Base-by-base conservation (phyloP, 306 rosid species). In the Adenanthera pavonina region DNA sequence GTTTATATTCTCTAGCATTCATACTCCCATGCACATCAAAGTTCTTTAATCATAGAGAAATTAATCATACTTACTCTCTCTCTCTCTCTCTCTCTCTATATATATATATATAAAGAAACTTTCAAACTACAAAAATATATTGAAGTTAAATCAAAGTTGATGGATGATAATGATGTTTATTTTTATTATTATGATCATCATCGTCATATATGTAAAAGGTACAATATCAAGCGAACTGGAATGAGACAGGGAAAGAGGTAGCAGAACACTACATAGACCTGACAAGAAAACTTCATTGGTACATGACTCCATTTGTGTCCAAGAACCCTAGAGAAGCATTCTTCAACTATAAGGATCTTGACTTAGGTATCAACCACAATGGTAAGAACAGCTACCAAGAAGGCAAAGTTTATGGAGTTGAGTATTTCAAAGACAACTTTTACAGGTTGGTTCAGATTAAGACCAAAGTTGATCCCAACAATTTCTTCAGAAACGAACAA, bases 401-500 rank as follows among this genome's bases (percentile, higher is more conserved):
- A 77, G 97, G 90, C 0, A 78, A 78, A 20, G 74, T 69, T 62
- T 92, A 86, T 71, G 93, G 94, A 6, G 56, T 70, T 0, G 43
- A 80, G 48, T 90, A 90, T 49, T 92, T 89, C 76, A 43, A 61
- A 54, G 87, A 82, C 9, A 92, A 92, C 52, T 89, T 88, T 57
- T 30, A 88, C 33, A 88, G 87, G 76, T 85, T 92, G 87, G 94
- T 89, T 65, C 75, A 78, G 15, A 84, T 87, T 11, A 91, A 91
- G 86, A 88, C 87, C 5, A 79, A 44, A 80, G 90, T 91, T 69
- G 97, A 92, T 85, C 95, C 93, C 25, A 43, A 7, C 5, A 89
- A 89, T 57, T 89, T 91, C 88, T 92, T 92, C 20, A 84, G 90
- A 81, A 81, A 78, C 51, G 95, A 91, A 61, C 97, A 92, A 40